Evolutionary conservation across 371 early-diverging fungal genomes (phyloP).

Genomic region (Rhizopus delemar): DNA sequence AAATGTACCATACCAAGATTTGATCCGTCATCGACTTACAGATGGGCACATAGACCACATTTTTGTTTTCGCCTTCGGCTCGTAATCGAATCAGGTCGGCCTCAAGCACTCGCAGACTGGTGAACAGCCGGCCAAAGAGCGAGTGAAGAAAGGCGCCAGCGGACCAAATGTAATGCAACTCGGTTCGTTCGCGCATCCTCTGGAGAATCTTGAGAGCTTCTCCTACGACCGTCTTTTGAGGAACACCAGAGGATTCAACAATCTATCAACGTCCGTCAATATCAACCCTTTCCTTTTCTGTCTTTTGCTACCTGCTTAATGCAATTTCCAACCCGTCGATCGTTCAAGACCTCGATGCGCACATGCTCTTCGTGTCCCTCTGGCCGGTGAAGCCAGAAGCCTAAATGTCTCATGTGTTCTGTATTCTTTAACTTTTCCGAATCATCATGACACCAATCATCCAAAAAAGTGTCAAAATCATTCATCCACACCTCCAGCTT

Average conservation of each 20-base stretch:
- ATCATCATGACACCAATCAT: conserved; percentile 60
- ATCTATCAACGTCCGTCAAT: conserved; percentile 24
- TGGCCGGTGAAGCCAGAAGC: conserved; percentile 37
- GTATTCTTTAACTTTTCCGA: conserved; percentile 40
- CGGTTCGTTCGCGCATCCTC: conserved; percentile 53
- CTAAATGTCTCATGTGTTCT: conserved; percentile 29
- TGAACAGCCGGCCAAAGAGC: conserved; percentile 44
- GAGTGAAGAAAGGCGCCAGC: conserved; percentile 48
- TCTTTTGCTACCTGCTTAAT: conserved; percentile 38
- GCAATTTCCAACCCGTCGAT: conserved; percentile 41
- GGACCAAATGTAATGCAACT: conserved; percentile 52
- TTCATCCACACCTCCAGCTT: conserved; percentile 49
- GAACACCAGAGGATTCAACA: conserved; percentile 47
- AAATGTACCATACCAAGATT: conserved; percentile 51
- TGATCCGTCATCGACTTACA: conserved; percentile 51
- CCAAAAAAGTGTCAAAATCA: conserved; percentile 53
- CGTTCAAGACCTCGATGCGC: conserved; percentile 46
- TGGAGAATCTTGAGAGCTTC: conserved; percentile 48
- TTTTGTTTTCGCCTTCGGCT: conserved; percentile 43
- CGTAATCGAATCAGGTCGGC: conserved; percentile 31
- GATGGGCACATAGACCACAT: conserved; percentile 52
- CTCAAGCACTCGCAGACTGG: conserved; percentile 35
- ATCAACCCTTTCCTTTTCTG: neutral
- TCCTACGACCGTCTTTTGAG: conserved; percentile 49
- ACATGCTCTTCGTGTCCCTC: conserved; percentile 43